A percentile compares a stretch with the other conserved stretches of the same genome.
phyloP scores from a whole-genome alignment of 1,284 basidiomycete genomes.

The Chalciporus piperatoides region DNA sequence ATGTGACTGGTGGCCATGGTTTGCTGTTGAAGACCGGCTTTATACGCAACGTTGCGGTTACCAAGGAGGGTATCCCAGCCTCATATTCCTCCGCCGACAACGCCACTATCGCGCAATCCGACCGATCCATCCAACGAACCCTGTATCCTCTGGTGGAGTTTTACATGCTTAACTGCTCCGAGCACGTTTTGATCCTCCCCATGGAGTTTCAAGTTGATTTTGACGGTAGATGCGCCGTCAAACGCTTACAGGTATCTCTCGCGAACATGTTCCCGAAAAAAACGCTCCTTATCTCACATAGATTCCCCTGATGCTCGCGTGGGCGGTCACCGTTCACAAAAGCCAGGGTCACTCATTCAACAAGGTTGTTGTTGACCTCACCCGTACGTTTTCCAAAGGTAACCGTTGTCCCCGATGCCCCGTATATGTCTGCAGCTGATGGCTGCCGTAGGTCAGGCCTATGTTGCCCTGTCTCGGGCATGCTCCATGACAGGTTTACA shows the following conservation, averaged over 20 bases:
- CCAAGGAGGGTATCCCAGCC: neutral
- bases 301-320: neutral
- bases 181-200: neutral
- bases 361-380: slow-evolving; percentile 3
- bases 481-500: neutral
- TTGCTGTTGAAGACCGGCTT: neutral
- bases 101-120: too few species aligned
- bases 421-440: too few species aligned
- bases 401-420: too few species aligned
- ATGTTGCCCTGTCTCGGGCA: neutral
- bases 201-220: neutral
- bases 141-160: neutral
- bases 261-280: neutral
- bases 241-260: neutral
- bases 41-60: neutral
- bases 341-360: slow-evolving; percentile 6
- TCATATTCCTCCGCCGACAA: neutral
- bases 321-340: slow-evolving; percentile 6
- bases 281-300: neutral
- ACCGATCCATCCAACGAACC: neutral
- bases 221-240: neutral
- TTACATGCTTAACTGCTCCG: neutral
- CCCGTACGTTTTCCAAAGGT: too few species aligned
- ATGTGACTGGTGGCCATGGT: neutral
- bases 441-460: too few species aligned